phyloP scores from a whole-genome alignment of 208 protist species.

The Wallacemonas sp. region DNA sequence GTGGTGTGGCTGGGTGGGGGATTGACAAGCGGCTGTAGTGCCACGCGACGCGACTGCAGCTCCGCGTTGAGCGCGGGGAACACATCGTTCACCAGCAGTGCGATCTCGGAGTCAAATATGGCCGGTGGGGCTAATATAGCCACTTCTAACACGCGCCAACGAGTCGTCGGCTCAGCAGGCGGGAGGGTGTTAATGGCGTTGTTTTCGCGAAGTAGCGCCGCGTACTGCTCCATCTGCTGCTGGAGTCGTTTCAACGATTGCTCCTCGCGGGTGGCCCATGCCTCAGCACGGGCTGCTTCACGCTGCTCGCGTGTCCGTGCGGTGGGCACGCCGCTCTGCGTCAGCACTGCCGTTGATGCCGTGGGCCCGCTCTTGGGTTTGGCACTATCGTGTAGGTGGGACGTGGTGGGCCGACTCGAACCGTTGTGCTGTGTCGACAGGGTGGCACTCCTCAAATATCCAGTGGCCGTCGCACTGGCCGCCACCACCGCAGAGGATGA shows the following conservation, averaged over 20 bases:
- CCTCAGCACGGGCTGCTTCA: slow-evolving; percentile 23
- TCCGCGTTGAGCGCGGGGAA: slow-evolving; percentile 75
- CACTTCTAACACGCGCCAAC: slow-evolving; percentile 79
- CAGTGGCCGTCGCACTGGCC: no score
- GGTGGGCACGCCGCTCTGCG: background rate
- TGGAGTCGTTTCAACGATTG: slow-evolving; percentile 16
- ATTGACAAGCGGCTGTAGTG: slow-evolving; percentile 48
- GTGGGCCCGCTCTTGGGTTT: no score
- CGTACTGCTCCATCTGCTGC: background rate
- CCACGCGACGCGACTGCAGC: slow-evolving; percentile 29
- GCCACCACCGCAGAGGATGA: no score
- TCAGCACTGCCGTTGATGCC: no score
- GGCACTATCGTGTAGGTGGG: no score
- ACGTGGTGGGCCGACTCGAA: no score
- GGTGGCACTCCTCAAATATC: no score
- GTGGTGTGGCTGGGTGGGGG: background rate
- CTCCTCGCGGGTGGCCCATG: slow-evolving; percentile 13
- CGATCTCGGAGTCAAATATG: slow-evolving; percentile 77
- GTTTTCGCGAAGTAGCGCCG: background rate
- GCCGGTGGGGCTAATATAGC: slow-evolving; percentile 70
- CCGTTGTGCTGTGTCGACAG: no score
- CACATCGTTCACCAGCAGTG: slow-evolving; percentile 44
- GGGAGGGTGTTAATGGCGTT: slow-evolving; percentile 18
- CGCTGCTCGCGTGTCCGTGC: background rate
- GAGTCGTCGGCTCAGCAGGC: slow-evolving; percentile 33